Evolutionary conservation across 306 rosid species (phyloP), one percentile per base, ranked within the genome.

Genomic region (Lathyrus oleraceus): DNA sequence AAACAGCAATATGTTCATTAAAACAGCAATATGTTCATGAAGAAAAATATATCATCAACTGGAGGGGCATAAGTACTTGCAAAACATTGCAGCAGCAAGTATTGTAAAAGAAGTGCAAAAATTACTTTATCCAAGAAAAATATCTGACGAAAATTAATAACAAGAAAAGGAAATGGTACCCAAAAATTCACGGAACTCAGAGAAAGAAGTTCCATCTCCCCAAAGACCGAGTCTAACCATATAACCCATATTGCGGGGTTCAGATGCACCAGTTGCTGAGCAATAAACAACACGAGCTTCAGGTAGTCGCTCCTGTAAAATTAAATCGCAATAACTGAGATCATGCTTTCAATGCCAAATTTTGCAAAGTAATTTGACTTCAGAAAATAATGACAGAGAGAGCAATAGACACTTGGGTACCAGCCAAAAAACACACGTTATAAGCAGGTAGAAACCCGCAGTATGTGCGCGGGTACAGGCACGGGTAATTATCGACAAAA

Each of bases 201-300:
- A 48, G 79, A 94, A 94, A 40, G 89, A 88, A 53, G 99, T 94
- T 74, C 97, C 97, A 75, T 45, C 81, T 52, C 99, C 99, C 99
- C 99, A 94, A 77, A 91, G 97, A 76, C 99, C 97, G 61, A 94
- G 98, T 32, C 98, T 96, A 61, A 94, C 92, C 98, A 94, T 94
- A 83, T 94, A 94, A 77, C 96, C 98, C 98, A 94, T 83, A 68
- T 94, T 94, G 61, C 98, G 98, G 67, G 98, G 99, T 76, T 94
- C 97, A 27, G 97, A 88, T 60, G 99, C 97, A 63, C 99, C 99
- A 66, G 99, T 94, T 38, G 99, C 99, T 28, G 99, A 94, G 83
- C 99, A 94, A 82, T 94, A 94, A 73, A 91, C 74, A 76, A 94
- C 87, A 53, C 97, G 97, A 66, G 91, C 97, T 75, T 88, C 89